A percentile compares a stretch with the other conserved stretches of the same genome.
Conservation (phyloP, 73 alveolate genomes). For the Paramecium caudatum region DNA sequence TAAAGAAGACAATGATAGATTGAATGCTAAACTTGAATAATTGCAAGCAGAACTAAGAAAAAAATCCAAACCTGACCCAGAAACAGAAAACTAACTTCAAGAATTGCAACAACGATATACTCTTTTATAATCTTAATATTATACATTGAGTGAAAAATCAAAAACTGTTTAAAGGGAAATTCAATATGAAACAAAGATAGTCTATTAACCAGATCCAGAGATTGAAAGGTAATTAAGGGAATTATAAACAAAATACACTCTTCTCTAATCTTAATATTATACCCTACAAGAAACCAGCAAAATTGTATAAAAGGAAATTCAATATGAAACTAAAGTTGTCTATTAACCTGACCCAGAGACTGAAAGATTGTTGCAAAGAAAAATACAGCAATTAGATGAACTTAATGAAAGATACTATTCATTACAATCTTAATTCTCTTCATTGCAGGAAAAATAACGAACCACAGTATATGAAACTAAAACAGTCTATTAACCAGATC, state of each 20-base stretch:
- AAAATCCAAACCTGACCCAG: conserved; percentile 17
- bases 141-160: not conserved
- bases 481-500: conserved; percentile 20
- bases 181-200: not conserved
- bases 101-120: not conserved
- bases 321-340: conserved; percentile 5
- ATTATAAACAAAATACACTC: not conserved
- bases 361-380: not conserved
- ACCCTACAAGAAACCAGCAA: not conserved
- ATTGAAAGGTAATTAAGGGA: not conserved
- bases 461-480: conserved; percentile 14
- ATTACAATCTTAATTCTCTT: not conserved
- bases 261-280: conserved; percentile 2
- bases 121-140: not conserved
- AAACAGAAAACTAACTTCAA: not conserved
- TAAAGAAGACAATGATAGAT: conserved; percentile 42
- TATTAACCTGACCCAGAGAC: conserved; percentile 49
- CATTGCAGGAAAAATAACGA: not conserved
- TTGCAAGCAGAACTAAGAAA: not conserved
- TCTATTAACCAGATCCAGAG: conserved; percentile 42
- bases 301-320: not conserved
- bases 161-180: not conserved
- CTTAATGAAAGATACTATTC: not conserved
- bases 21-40: not conserved
- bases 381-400: conserved; percentile 7